These are phyloP conservation scores for Chlorella ohadii DNA, from an alignment of 139 green algal species.

Conservation along the genomic window DNA sequence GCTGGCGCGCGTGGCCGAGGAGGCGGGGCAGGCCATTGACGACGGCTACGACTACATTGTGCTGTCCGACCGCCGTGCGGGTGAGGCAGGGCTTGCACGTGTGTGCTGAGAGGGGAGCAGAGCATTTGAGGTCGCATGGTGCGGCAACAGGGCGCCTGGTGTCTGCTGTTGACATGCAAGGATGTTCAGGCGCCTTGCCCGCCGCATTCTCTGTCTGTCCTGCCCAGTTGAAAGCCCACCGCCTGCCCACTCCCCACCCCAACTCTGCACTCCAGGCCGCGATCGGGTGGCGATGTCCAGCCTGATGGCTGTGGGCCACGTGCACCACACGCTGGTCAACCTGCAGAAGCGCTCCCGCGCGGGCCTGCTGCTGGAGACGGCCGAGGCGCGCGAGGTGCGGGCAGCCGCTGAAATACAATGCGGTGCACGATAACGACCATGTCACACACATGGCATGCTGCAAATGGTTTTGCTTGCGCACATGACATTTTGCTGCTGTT, in stretches of 20 bases:
- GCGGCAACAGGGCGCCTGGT: no score
- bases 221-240: no score
- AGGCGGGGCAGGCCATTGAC: slow-evolving; percentile 80
- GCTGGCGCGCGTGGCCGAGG: slow-evolving; percentile 77
- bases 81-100: not conserved
- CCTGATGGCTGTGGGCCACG: slow-evolving; percentile 87
- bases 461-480: no score
- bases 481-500: no score
- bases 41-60: slow-evolving; percentile 83
- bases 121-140: not conserved
- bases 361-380: slow-evolving; percentile 86
- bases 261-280: slow-evolving; percentile 23
- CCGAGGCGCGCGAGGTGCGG: slow-evolving; percentile 72
- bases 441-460: no score
- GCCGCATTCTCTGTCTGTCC: no score
- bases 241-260: not conserved
- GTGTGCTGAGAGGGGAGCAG: not conserved
- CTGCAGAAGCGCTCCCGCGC: slow-evolving; percentile 71
- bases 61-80: slow-evolving; percentile 45
- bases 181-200: no score
- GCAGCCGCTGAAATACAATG: not conserved
- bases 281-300: slow-evolving; percentile 80
- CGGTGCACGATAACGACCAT: no score
- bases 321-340: slow-evolving; percentile 90
- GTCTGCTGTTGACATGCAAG: no score